Base-by-base conservation (phyloP, 2,329 filamentous ascomycete genomes). In the Cercospora sp. region DNA sequence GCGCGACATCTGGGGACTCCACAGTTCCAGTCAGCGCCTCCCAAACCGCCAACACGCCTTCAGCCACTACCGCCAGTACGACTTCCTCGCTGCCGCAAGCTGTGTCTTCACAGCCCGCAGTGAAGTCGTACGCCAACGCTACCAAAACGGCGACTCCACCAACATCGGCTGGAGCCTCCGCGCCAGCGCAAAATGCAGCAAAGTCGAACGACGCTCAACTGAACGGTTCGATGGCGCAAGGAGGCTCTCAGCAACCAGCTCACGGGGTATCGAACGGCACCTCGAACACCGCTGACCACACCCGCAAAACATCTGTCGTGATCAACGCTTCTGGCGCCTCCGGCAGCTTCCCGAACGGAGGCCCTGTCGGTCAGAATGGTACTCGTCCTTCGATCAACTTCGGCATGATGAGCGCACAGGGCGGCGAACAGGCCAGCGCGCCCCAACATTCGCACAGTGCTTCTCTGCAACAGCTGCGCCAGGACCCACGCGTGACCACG, bases 241-340 rank as follows among this genome's bases (percentile, higher is more conserved):
- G 75, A 74, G 76, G 76, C 73, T 74, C 75, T 66, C 75, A 76
- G 71, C 70, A 70, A 63, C 66, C 88, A 80, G 86, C 87, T 80
- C 87, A 84, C 77, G 85, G 85, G 77, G 85, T 85, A 77, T 81
- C 88, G 75, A 95, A 96, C 87, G 92, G 92, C 76, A 82, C 76
- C 59, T 70, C 76, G 78, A 72, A 55, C 53, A 81, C 85, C 65
- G 84, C 85, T 74, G 90, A 93, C 75, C 94, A 98, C 83, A 87
- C 85, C 78, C 89, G 93, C 79, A 97, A 97, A 83, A 89, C 89
- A 72, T 97, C 94, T 18, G 91, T 97, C 77, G 97, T 94, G 76
- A 97, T 97, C 84, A 93, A 88, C 80, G 90, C 93, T 74, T 91
- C 91, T 78, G 92, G 91, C 74, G 88, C 91, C 66, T 91, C 86